Base-by-base conservation (phyloP, 1,284 basidiomycete genomes). In the Tylopilus sp. region DNA sequence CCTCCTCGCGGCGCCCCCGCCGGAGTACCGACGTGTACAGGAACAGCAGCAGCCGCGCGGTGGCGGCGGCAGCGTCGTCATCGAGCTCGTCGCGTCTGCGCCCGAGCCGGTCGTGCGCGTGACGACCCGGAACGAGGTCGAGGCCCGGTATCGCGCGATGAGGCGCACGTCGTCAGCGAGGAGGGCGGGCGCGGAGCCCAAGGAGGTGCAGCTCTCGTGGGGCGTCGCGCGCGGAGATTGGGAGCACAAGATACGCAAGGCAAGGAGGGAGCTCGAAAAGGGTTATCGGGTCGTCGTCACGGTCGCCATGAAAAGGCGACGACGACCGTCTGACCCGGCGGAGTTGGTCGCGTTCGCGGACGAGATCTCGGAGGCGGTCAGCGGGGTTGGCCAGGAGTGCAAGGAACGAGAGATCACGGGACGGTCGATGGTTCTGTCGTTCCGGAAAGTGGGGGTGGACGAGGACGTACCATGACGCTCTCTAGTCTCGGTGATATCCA, bases 161-260 rank as follows among this genome's bases (percentile, higher is more conserved):
- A 71, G 67, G 52, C 59, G 60, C 44, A 66, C 67, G 4, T 16
- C 11, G 34, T 16, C 34, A 11, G 18, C 34, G 18, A 59, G 56
- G 34, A 67, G 67, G 51, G 69, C 60, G 28, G 61, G 64, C 19
- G 70, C 67, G 40, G 70, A 75, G 44, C 63, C 70, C 48, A 91
- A 90, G 70, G 86, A 90, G 70, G 72, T 89, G 4, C 86, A 88
- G 66, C 60, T 92, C 49, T 81, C 82, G 6, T 92, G 87, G 86
- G 74, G 71, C 9, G 78, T 82, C 21, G 79, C 71, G 9, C 54
- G 66, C 19, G 77, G 74, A 15, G 89, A 92, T 59, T 59, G 86
- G 15, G 71, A 71, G 33, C 84, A 86, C 66, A 92, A 90, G 63
- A 55, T 92, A 31, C 73, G 71, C 52, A 84, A 83, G 62, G 79